Evolutionary conservation across 176 grass and related monocot species (phyloP), one percentile per base, ranked within the genome.

Genomic region (Melocanna baccifera): DNA sequence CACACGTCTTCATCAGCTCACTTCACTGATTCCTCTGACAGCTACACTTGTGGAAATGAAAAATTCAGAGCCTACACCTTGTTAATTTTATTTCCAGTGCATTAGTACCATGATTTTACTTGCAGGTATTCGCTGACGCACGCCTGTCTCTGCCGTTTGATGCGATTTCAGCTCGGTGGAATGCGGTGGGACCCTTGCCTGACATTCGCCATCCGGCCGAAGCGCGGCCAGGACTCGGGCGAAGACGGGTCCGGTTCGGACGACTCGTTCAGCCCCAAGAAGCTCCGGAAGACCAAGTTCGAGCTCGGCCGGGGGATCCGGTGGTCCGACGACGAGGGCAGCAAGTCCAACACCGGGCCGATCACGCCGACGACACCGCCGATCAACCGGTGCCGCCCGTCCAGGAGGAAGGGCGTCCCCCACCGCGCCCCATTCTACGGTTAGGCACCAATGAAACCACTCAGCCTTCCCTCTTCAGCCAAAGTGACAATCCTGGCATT

Each of bases 381-480:
- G 34, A 91, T 91, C 48, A 91, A 28, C 89, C 89, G 85, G 43
- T 91, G 89, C 75, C 75, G 85, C 62, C 89, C 89, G 14, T 91
- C 89, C 0, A 80, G 89, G 85, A 84, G 89, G 89, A 91, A 91
- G 85, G 89, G 89, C 62, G 87, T 91, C 85, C 89, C 89, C 19
- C 89, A 91, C 68, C 89, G 89, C 9, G 75, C 89, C 52, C 89
- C 89, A 0, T 91, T 91, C 81, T 91, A 91, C 62, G 89, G 89
- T 63, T 91, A 91, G 89, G 40, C 30, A 15, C n/a, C 52, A 22
- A 29, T 68, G 77, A n/a, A 30, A 32, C 66, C 50, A 43, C 48
- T 62, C 64, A 19, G 40, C 15, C 20, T 83, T 63, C 67, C 52
- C 22, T 86, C 67, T 34, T n/a, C 50, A 89, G 16, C 51, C 23